Percentiles rank a stretch among this genome's conserved stretches.
Evolutionary conservation across 1,139 yeast species (phyloP).

Genomic region (Geotrichum reessii): DNA sequence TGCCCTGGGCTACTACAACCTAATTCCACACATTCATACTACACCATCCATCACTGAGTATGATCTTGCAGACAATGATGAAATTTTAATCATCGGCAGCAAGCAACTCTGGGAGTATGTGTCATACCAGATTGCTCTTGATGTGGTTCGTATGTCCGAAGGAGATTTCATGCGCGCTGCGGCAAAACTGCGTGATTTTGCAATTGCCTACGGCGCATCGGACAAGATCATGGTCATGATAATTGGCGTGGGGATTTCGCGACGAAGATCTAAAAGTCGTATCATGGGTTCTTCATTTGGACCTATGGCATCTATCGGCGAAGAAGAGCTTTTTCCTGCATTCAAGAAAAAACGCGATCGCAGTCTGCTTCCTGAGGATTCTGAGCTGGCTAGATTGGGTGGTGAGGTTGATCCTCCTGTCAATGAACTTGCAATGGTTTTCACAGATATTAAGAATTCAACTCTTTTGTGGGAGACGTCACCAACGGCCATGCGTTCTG

Average conservation of each 20-base stretch:
- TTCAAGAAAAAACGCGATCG: slow-evolving; percentile 50
- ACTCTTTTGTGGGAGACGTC: slow-evolving; percentile 89
- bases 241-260: slow-evolving; percentile 50
- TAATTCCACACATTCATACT: slow-evolving; percentile 83
- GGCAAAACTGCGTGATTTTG: slow-evolving; percentile 87
- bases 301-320: slow-evolving; percentile 34
- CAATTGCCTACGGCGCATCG: slow-evolving; percentile 83
- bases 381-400: slow-evolving; percentile 73
- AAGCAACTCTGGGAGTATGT: slow-evolving; percentile 81
- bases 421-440: slow-evolving; percentile 90
- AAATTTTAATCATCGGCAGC: slow-evolving; percentile 80
- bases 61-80: slow-evolving; percentile 64
- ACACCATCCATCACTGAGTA: slow-evolving; percentile 72
- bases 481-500: slow-evolving; percentile 94
- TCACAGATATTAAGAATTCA: slow-evolving; percentile 94
- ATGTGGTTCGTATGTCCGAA: slow-evolving; percentile 75
- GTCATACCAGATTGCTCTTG: slow-evolving; percentile 82
- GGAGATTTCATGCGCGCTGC: slow-evolving; percentile 92
- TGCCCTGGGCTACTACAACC: slow-evolving; percentile 84
- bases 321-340: slow-evolving; percentile 44
- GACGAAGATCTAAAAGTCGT: slow-evolving; percentile 33
- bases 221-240: slow-evolving; percentile 85
- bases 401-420: slow-evolving; percentile 94
- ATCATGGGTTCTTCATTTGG: slow-evolving; percentile 14
- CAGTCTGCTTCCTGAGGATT: slow-evolving; percentile 59